A percentile compares a stretch with the other conserved stretches of the same genome.
These are phyloP conservation scores for Agastache rugosa DNA, from an alignment of 257 asterid genomes.

Conservation along the genomic window DNA sequence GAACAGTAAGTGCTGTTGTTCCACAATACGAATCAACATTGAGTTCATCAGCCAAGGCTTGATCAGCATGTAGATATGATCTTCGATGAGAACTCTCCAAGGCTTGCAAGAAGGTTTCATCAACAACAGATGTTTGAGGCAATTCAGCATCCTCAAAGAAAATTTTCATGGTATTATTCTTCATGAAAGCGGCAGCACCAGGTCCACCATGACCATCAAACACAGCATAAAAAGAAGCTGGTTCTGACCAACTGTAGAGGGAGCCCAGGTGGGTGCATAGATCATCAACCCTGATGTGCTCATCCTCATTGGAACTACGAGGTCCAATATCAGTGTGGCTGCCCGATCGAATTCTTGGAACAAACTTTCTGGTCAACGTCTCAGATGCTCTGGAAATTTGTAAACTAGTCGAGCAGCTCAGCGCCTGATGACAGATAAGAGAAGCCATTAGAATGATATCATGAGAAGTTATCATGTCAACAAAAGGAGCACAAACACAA, in stretches of 20 bases:
- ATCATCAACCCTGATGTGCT: constrained; percentile 78
- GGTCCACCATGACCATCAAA: constrained; percentile 98
- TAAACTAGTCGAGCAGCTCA: constrained; percentile 69
- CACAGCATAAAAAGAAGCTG: constrained; percentile 82
- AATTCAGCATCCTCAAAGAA: constrained; percentile 75
- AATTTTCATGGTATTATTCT: constrained; percentile 64
- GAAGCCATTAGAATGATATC: constrained; percentile 10
- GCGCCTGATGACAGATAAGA: constrained; percentile 54
- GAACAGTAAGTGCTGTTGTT: constrained; percentile 89
- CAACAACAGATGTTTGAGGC: constrained; percentile 61
- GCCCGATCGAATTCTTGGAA: constrained; percentile 72
- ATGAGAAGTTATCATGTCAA: constrained; percentile 1
- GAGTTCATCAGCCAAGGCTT: constrained; percentile 71
- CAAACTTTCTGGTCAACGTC: constrained; percentile 47
- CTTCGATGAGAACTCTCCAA: constrained; percentile 59
- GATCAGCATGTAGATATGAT: constrained; percentile 73
- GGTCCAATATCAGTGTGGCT: constrained; percentile 89
- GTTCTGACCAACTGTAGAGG: constrained; percentile 64
- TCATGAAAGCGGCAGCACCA: constrained; percentile 76
- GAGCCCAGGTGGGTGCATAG: constrained; percentile 65
- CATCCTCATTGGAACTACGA: constrained; percentile 83
- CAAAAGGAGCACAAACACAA: constrained; percentile 7
- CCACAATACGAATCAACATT: constrained; percentile 73
- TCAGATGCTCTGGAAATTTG: constrained; percentile 46
- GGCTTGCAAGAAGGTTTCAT: constrained; percentile 64